Evolutionary conservation across 225 moss, liverwort and hornwort genomes (phyloP), one percentile per base, ranked within the genome.

Genomic region (Neckera pumila): DNA sequence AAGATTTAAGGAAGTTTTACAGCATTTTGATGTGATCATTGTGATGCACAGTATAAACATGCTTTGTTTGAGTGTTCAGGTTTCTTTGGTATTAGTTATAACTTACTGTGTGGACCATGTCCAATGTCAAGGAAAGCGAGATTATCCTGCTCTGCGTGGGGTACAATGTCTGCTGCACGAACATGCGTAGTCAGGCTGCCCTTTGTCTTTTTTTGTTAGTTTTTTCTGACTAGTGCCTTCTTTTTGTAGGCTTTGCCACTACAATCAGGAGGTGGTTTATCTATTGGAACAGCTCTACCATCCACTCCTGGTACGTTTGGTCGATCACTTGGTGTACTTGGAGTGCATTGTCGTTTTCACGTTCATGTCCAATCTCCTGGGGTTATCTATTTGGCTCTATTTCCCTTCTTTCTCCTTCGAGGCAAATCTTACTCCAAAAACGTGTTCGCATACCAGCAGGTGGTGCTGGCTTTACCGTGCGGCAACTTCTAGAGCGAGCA

Each of bases 311-410:
- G 94, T 96, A 90, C 91, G 91, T 94, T 94, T 92, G 95, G 92
- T 94, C 95, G 90, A 86, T 89, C 85, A 78, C 85, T 82, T 83
- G 81, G 76, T 92, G 91, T 77, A 82, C 86, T 82, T 91, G 87
- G 94, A 95, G 91, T 89, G 38, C 91, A 94, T 92, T 93, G 94
- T 94, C 93, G 95, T 91, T 93, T 97, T 93, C 92, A 96, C 88
- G 80, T 97, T 89, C 96, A 95, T 93, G 94, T 97, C 90, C 94
- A 87, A 92, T 94, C 89, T 93, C 83, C 92, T 93, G 90, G 93
- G 90, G 91, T 91, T 91, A 93, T 95, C 91, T 88, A 92, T 89
- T 92, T 92, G 91, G 94, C 88, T 93, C 93, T 92, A 87, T 94
- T 82, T 89, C 94, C 89, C 90, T 92, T 54, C 85, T 90, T 74